These are phyloP conservation scores for Trametes maxima DNA, from an alignment of 768 basidiomycete species.

Conservation along the genomic window DNA sequence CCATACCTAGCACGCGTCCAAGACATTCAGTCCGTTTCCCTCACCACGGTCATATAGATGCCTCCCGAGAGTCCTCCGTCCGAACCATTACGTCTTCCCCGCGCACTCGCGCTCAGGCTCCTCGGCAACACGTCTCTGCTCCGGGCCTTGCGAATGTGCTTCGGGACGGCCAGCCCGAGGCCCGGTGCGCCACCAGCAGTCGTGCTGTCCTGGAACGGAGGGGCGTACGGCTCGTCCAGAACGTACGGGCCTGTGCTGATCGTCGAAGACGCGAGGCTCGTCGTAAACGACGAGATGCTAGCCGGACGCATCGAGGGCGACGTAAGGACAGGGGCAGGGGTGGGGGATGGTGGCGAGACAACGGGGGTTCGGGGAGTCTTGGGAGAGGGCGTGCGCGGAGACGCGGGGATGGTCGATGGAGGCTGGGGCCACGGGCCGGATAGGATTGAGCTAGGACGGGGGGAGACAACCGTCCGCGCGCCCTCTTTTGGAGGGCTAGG, in stretches of 20 bases:
- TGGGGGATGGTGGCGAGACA: slow-evolving; percentile 11
- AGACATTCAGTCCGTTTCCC: slow-evolving; percentile 26
- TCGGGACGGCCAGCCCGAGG: slow-evolving; percentile 18
- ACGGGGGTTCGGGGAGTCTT: slow-evolving; percentile 5
- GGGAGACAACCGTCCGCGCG: neutral
- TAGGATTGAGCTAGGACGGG: slow-evolving; percentile 25
- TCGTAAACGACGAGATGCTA: slow-evolving; percentile 25
- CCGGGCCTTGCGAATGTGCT: slow-evolving; percentile 21
- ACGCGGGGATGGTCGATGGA: slow-evolving; percentile 28
- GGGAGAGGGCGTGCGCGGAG: slow-evolving; percentile 25
- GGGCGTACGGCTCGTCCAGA: slow-evolving; percentile 21
- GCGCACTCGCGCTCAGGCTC: slow-evolving; percentile 19
- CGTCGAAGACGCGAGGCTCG: slow-evolving; percentile 28
- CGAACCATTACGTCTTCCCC: slow-evolving; percentile 19
- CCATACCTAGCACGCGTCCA: neutral
- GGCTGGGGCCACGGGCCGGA: slow-evolving; percentile 32
- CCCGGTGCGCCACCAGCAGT: slow-evolving; percentile 8
- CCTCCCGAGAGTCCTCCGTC: slow-evolving; percentile 20
- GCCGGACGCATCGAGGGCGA: slow-evolving; percentile 1
- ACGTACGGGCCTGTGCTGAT: slow-evolving; percentile 25
- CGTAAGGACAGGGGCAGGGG: slow-evolving; percentile 14
- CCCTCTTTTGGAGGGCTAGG: slow-evolving; percentile 5
- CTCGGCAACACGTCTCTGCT: slow-evolving; percentile 25
- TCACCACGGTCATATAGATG: slow-evolving; percentile 35
- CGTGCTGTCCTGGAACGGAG: slow-evolving; percentile 30